A percentile compares a stretch with the other conserved stretches of the same genome.
These are phyloP conservation scores for Dendrobium officinale DNA, from an alignment of 106 monocot species.

Conservation along the genomic window DNA sequence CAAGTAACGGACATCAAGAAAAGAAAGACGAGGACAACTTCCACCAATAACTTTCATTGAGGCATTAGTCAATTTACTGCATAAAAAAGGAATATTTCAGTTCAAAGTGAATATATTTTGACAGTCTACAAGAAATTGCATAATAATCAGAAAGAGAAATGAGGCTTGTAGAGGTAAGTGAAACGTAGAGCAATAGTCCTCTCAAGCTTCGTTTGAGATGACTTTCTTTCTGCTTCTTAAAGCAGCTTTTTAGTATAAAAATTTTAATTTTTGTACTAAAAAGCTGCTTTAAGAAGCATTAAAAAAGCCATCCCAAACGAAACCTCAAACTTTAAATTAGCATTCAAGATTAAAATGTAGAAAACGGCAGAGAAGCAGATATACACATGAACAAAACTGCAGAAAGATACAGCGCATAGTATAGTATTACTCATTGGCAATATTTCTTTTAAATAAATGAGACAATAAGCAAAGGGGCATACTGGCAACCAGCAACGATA, in stretches of 20 bases:
- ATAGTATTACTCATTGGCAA: background rate
- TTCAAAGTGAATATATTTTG: background rate
- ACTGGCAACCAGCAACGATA: conserved; percentile 58
- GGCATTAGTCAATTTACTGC: conserved; percentile 45
- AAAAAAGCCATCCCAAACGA: no score
- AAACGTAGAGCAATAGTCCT: background rate
- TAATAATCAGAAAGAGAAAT: background rate
- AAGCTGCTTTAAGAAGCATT: no score
- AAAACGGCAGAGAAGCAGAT: background rate
- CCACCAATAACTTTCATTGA: conserved; percentile 61
- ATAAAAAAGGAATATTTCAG: conserved; percentile 1
- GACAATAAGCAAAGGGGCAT: conserved; percentile 24
- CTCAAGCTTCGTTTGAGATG: no score
- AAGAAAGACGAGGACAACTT: conserved; percentile 35
- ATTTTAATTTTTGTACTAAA: no score
- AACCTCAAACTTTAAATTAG: background rate
- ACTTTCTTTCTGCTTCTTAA: no score
- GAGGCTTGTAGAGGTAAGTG: background rate
- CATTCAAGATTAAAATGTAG: background rate
- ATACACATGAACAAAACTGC: background rate
- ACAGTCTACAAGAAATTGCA: background rate
- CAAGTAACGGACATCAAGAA: conserved; percentile 62
- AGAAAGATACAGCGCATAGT: background rate
- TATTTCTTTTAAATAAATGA: background rate
- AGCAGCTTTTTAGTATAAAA: no score